Evolutionary conservation across 2,329 filamentous ascomycete species (phyloP), one percentile per base, ranked within the genome.

Genomic region (Colletotrichum truncatum): DNA sequence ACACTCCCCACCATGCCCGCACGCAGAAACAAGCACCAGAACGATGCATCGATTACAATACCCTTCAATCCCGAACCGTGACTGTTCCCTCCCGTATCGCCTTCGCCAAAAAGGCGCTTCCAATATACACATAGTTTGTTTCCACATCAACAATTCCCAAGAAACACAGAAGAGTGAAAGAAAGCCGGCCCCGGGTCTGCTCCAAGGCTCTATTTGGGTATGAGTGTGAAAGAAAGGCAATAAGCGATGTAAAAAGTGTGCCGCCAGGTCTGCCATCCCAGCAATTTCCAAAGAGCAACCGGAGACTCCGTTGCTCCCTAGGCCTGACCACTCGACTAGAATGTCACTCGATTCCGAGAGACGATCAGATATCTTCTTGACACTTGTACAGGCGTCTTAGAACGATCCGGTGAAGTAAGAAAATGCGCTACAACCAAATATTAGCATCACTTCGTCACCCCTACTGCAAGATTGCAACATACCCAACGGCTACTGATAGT

Each of bases 401-500:
- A 85, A 78, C 68, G 84, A 79, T 72, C 82, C 83, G 76, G 83
- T 83, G 67, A 85, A 79, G 75, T 83, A 85, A 34, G 84, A 83
- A 62, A 85, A 73, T 30, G 83, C 84, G 64, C 80, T 82, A 61
- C 39, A n/a, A 28, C 7, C 18, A 12, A 34, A 10, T 18, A 18
- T 49, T 49, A 49, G 46, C 28, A 49, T 23, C 28, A 28, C 8
- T 8, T 30, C 46, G 14, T 12, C 34, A 23, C 9, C 12, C 6
- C 30, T 32, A 34, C 10, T 12, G 9, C 4, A 46, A 11, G 34
- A 32, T 5, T 11, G 28, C 8, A 7, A 46, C 55, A 16, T 48
- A 98, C 96, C 94, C 94, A 77, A 98, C 87, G 62, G 93, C 93
- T 76, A 98, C 85, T 48, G 93, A 96, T 21, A 65, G 57, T 63